Base-by-base conservation (phyloP, 2,329 filamentous ascomycete genomes). In the Didymella sp. region DNA sequence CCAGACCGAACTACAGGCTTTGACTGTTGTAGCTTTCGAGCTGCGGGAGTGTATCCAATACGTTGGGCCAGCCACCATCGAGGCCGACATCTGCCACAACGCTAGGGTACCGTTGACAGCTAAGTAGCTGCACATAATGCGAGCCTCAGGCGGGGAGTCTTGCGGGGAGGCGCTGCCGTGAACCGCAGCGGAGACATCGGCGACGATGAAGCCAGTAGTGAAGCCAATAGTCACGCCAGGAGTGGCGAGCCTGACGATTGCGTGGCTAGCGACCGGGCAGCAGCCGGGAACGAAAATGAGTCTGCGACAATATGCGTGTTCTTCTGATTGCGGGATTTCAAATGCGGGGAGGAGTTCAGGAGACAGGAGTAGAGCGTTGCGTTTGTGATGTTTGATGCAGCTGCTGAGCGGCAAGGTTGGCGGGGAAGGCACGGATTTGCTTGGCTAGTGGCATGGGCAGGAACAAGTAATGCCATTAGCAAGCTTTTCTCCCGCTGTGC, bases 61-160 rank as follows among this genome's bases (percentile, higher is more conserved):
- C 30, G 3, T 30, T 21, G 47, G 48, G 30, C 28, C 47, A 43
- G 48, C 30, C 38, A 60, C 60, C 56, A 61, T 65, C 46, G 51
- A 57, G 58, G 57, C 57, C 56, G 59, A 13, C 21, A 46, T 41
- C 53, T 47, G 53, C 60, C 56, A 52, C 58, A 53, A 60, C 63
- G 55, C 62, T 65, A 58, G 62, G 60, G 56, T 51, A 49, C 61
- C 62, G 64, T 69, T 68, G 41, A 44, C 40, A 61, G 45, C 41
- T 54, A 41, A 49, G 50, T 53, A 33, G 42, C 41, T 22, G 33
- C 25, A n/a, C 37, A 56, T n/a, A 19, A 30, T 21, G 47, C 19
- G 24, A 24, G 37, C 19, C 17, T 28, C 51, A 56, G 46, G 12
- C 51, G 58, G 37, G 56, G 53, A 58, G 28, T 31, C 33, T 27